Evolutionary conservation across 2,329 filamentous ascomycete species (phyloP).

Genomic region (Paraphoma chrysanthemicola): DNA sequence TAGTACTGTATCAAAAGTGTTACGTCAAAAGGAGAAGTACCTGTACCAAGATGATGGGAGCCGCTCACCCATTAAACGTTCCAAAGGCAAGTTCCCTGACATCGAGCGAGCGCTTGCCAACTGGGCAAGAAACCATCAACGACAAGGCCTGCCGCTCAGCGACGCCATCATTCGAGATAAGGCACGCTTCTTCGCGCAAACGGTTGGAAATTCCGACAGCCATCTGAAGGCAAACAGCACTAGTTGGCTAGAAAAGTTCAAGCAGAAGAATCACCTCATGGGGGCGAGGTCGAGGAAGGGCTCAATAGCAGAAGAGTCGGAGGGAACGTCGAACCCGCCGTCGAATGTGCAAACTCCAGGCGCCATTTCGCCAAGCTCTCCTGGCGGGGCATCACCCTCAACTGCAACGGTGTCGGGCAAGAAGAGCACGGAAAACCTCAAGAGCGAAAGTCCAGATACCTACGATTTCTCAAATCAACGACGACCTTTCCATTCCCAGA

Average conservation of each 20-base stretch:
- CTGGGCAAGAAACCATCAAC: constrained; percentile 83
- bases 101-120: constrained; percentile 89
- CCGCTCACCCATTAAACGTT: constrained; percentile 79
- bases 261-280: constrained; percentile 78
- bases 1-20: constrained; percentile 98
- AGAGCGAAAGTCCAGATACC: constrained; percentile 63
- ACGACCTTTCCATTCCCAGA: constrained; percentile 70
- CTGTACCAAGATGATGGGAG: constrained; percentile 80
- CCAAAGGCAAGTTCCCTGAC: constrained; percentile 86
- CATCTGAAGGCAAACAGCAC: constrained; percentile 74
- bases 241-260: constrained; percentile 93
- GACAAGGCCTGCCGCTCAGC: constrained; percentile 74
- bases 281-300: constrained; percentile 62
- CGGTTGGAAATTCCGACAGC: constrained; percentile 73
- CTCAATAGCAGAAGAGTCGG: constrained; percentile 70
- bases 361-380: constrained; percentile 76
- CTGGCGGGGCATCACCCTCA: constrained; percentile 72
- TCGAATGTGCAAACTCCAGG: constrained; percentile 69
- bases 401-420: constrained; percentile 68
- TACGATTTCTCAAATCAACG: constrained; percentile 68
- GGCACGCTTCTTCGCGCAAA: constrained; percentile 79
- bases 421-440: constrained; percentile 72
- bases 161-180: constrained; percentile 87
- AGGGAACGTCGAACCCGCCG: constrained; percentile 64
- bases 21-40: constrained; percentile 94